Base-by-base conservation (phyloP, 1,284 basidiomycete species). In the Inonotus hispidus region DNA sequence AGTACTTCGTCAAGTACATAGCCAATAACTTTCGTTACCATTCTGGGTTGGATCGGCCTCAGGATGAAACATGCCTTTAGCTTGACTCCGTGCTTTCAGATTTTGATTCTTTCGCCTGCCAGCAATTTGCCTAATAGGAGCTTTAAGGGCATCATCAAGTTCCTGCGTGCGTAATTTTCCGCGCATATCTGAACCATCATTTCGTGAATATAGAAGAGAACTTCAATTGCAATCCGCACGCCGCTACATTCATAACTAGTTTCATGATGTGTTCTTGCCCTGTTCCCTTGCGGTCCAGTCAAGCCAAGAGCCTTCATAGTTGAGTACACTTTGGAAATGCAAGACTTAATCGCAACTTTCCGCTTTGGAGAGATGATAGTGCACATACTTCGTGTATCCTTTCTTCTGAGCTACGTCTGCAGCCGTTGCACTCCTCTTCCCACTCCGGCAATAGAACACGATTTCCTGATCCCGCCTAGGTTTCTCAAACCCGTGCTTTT, bases 391-490 rank as follows among this genome's bases (percentile, higher is more conserved):
- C 69, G 78, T 84, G 73, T 85, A 98, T 7, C 96, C 95, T 69
- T 90, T 89, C 66, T 88, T 79, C 69, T 84, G 85, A 0, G 94
- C 93, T 53, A 93, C 80, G 69, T 98, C 93, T 60, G 88, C 79
- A 0, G 97, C 96, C 21, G 87, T 85, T 3, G 88, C 80, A 63
- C 90, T 91, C 54, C 97, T 82, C 73, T 86, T 88, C 8, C 97
- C 97, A 61, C 92, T 93, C 60, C 95, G 82, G 75, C 97, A 99
- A 77, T 97, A 98, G 72, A 98, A 96, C 39, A 93, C 83, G 41
- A 99, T 77, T 69, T 94, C 90, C 71, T 97, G 92, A 61, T 82
- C 73, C 63, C 77, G 74, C 47, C 68, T 70, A 4, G 97, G 97
- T 74, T 98, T 95, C 57, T 86, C 77, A 73, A 96, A 98, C 2